Conservation (phyloP, 192 early-diverging fungal genomes). For the Globomyces pollinis-pini region DNA sequence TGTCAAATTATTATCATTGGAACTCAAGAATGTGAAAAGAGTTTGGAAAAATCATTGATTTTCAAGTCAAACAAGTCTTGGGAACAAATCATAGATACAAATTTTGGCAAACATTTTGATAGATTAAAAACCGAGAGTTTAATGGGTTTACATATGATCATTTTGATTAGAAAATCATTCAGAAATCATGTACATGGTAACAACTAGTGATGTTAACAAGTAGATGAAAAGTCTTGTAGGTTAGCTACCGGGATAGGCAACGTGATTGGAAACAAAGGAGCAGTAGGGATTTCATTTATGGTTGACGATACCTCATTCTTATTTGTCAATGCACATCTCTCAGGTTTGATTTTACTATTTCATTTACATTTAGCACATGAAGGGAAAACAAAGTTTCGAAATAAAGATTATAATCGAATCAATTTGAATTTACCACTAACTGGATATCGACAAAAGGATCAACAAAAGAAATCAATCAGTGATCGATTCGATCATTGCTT, state of each 20-base stretch:
- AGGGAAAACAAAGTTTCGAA: slow-evolving; percentile 9
- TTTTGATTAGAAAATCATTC: background rate
- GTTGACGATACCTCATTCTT: slow-evolving; percentile 10
- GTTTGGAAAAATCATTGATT: background rate
- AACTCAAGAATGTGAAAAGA: slow-evolving; percentile 8
- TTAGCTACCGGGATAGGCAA: slow-evolving; percentile 21
- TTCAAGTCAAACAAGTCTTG: background rate
- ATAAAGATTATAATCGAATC: slow-evolving; percentile 14
- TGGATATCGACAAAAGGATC: slow-evolving; percentile 7
- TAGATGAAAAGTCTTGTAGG: background rate
- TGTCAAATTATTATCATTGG: slow-evolving; percentile 5
- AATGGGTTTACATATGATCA: background rate
- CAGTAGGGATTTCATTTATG: slow-evolving; percentile 5
- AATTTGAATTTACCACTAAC: slow-evolving; percentile 7
- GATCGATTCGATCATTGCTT: slow-evolving; percentile 49
- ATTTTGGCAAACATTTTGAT: background rate
- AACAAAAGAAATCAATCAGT: background rate
- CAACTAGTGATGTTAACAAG: too few relatives aligned
- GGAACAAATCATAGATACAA: background rate
- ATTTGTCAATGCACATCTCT: slow-evolving; percentile 20
- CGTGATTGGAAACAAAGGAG: slow-evolving; percentile 25
- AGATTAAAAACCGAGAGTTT: background rate
- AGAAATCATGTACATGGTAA: background rate
- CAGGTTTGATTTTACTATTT: slow-evolving; percentile 9
- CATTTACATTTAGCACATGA: slow-evolving; percentile 10